A percentile compares a stretch with the other conserved stretches of the same genome.
Conservation (phyloP, 208 protist genomes). For the Leishmania aethiopica region DNA sequence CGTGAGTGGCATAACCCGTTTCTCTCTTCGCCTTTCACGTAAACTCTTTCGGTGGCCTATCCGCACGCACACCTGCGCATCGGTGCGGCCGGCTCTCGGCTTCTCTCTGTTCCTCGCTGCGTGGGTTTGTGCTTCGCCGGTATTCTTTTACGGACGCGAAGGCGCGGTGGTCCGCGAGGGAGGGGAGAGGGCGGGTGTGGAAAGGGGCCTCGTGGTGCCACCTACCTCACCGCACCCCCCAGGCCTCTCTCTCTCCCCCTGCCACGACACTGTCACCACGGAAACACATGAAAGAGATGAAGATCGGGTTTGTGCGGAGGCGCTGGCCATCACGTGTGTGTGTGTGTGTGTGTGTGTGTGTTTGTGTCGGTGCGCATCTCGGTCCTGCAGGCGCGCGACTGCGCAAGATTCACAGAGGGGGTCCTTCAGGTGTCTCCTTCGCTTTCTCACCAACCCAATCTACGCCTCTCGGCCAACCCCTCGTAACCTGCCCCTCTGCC, state of each 20-base stretch:
- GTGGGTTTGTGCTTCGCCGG: background rate
- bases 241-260: background rate
- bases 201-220: background rate
- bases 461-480: background rate
- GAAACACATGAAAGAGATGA: background rate
- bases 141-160: background rate
- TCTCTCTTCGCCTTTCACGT: background rate
- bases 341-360: background rate
- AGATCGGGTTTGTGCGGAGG: background rate
- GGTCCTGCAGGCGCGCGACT: background rate
- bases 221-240: background rate
- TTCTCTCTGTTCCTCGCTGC: background rate
- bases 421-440: background rate
- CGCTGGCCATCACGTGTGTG: background rate
- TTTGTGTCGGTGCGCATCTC: background rate
- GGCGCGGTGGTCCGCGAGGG: background rate
- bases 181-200: background rate
- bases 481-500: background rate
- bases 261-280: background rate
- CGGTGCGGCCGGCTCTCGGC: background rate
- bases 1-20: background rate
- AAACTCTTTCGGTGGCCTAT: background rate
- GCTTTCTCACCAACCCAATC: background rate
- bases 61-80: background rate
- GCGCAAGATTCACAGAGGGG: background rate